Conservation (phyloP, 768 basidiomycete genomes). For the Boletellus emodensis region DNA sequence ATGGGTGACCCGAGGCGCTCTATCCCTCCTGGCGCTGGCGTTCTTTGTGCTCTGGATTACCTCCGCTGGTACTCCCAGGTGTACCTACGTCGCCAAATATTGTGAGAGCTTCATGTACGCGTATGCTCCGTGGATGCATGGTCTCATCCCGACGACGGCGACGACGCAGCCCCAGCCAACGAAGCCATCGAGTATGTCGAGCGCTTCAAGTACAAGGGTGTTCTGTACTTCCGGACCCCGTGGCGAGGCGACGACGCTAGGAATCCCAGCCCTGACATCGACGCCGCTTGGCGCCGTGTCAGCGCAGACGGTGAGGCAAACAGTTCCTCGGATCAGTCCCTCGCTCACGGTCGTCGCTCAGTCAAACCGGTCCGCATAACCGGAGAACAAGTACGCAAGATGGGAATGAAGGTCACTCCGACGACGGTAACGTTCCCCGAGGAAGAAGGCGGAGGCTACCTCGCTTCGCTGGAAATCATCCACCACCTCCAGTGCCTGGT, state of each 20-base stretch:
- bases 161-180: conserved; percentile 6
- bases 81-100: background rate
- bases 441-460: conserved; percentile 6
- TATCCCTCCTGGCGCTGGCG: background rate
- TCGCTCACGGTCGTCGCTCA: background rate
- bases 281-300: conserved; percentile 8
- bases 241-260: conserved; percentile 5
- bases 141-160: background rate
- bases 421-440: conserved; percentile 1
- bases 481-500: conserved; percentile 4
- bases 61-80: background rate
- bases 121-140: background rate
- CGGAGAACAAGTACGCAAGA: background rate
- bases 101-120: background rate
- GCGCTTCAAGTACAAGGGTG: conserved; percentile 5
- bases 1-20: background rate
- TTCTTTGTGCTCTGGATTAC: conserved; percentile 8
- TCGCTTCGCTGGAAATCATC: conserved; percentile 1
- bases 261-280: conserved; percentile 6
- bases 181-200: conserved; percentile 5
- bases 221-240: conserved; percentile 1
- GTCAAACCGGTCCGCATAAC: conserved; percentile 1
- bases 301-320: background rate
- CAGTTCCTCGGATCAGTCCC: too few relatives aligned
- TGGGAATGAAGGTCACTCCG: background rate